These are phyloP conservation scores for Rhizophagus sp. DNA, from an alignment of 192 early-diverging fungal genomes.

Conservation along the genomic window DNA sequence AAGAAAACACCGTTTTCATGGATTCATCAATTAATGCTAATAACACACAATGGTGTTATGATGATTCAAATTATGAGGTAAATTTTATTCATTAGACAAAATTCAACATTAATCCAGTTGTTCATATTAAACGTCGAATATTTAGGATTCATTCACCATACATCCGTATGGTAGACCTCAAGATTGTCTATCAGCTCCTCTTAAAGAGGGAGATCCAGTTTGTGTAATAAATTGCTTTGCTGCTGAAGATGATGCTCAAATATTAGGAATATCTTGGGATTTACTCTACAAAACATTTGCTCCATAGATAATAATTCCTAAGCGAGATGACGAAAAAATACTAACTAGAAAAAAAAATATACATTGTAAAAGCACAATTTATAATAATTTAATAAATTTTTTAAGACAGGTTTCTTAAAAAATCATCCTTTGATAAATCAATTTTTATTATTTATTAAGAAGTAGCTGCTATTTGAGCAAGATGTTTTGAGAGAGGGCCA, in stretches of 20 bases:
- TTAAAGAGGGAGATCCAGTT: slow-evolving; percentile 21
- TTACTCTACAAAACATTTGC: neutral
- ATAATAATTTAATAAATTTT: neutral
- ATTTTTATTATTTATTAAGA: neutral
- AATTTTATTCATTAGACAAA: neutral
- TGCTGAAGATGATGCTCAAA: neutral
- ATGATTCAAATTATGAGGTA: slow-evolving; percentile 25
- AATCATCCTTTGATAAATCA: too few species aligned
- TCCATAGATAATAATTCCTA: too few species aligned
- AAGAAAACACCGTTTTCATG: slow-evolving; percentile 10
- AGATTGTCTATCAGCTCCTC: slow-evolving; percentile 16
- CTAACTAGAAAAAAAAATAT: neutral
- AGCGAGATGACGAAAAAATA: neutral
- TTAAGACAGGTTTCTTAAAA: neutral
- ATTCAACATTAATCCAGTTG: neutral
- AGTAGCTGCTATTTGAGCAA: slow-evolving; percentile 33
- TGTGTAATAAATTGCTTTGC: neutral
- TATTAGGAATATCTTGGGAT: neutral
- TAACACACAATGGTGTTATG: slow-evolving; percentile 7
- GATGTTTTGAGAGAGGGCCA: slow-evolving; percentile 68
- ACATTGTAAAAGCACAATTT: neutral
- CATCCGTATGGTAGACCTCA: neutral
- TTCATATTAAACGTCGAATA: neutral
- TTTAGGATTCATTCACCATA: slow-evolving; percentile 14
- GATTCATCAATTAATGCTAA: neutral